Percentiles rank a stretch among this genome's conserved stretches.
Evolutionary conservation across 805 yeast species (phyloP).

Genomic region (Kodamaea sagamina): DNA sequence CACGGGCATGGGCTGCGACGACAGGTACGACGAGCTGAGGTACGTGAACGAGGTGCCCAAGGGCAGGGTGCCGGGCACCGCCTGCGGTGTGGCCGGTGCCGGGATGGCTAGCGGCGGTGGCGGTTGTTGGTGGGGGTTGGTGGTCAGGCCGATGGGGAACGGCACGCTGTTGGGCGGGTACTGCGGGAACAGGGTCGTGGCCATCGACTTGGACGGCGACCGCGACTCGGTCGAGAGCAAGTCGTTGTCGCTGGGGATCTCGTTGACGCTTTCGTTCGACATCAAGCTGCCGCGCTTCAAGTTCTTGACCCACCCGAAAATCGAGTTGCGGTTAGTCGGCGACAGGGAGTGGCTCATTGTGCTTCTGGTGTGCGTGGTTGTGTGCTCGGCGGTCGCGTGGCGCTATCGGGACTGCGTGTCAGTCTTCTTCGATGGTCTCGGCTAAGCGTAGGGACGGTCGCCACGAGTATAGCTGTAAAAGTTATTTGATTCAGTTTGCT

Average conservation of each 20-base stretch:
- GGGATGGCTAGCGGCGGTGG: slow-evolving; percentile 7
- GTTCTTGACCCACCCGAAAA: slow-evolving; percentile 49
- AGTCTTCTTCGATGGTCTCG: too few relatives aligned
- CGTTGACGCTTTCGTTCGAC: slow-evolving; percentile 43
- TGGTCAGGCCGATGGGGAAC: slow-evolving; percentile 14
- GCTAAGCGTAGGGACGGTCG: background rate
- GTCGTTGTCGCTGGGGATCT: slow-evolving; percentile 25
- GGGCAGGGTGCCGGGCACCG: slow-evolving; percentile 8
- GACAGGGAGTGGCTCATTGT: slow-evolving; percentile 41
- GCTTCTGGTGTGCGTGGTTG: background rate
- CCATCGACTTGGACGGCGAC: slow-evolving; percentile 17
- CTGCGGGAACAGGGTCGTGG: slow-evolving; percentile 10
- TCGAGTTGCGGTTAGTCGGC: slow-evolving; percentile 35
- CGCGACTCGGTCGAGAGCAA: slow-evolving; percentile 18
- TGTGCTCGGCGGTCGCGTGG: too few relatives aligned
- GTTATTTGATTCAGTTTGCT: background rate
- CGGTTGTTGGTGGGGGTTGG: slow-evolving; percentile 7
- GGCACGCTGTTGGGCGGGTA: slow-evolving; percentile 11
- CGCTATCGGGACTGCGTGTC: too few relatives aligned
- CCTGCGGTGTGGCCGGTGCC: slow-evolving; percentile 3
- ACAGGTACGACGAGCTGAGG: slow-evolving; percentile 10
- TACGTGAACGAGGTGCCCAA: slow-evolving; percentile 6
- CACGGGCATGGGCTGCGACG: background rate
- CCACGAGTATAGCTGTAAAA: background rate
- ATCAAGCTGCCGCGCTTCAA: slow-evolving; percentile 38